phyloP scores from a whole-genome alignment of 768 basidiomycete genomes.

The Tulasnella sp. region DNA sequence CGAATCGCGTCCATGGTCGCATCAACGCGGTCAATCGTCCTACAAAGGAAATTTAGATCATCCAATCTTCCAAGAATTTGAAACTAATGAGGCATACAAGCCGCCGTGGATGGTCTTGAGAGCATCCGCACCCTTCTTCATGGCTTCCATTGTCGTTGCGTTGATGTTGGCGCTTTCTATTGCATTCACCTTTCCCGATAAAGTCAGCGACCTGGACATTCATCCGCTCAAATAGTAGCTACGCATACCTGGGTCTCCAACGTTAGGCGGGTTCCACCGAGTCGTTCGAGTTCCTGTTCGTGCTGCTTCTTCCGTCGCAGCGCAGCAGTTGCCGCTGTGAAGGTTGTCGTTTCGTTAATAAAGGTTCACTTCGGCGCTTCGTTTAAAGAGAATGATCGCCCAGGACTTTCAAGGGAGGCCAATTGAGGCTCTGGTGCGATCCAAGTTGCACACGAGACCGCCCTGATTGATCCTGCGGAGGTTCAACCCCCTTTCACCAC shows the following conservation, averaged over 20 bases:
- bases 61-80: not conserved
- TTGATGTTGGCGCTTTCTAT: slow-evolving; percentile 97
- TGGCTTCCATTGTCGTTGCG: slow-evolving; percentile 92
- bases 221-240: not conserved
- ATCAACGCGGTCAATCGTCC: slow-evolving; percentile 85
- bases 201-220: too few species aligned
- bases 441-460: not conserved
- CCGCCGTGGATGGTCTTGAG: slow-evolving; percentile 85
- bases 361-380: not conserved
- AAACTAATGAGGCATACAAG: slow-evolving; percentile 56
- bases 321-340: slow-evolving; percentile 78
- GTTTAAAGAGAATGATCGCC: not conserved
- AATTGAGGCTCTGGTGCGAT: not conserved
- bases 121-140: slow-evolving; percentile 92
- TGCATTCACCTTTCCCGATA: slow-evolving; percentile 63
- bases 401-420: not conserved
- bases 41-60: slow-evolving; percentile 38
- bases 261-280: slow-evolving; percentile 82
- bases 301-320: slow-evolving; percentile 89
- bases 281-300: slow-evolving; percentile 80
- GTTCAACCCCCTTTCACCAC: slow-evolving; percentile 4
- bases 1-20: slow-evolving; percentile 79
- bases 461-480: not conserved
- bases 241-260: slow-evolving; percentile 76
- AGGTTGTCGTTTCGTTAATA: not conserved